Conservation (phyloP, 768 basidiomycete genomes). For the Psilocybe sp. region DNA sequence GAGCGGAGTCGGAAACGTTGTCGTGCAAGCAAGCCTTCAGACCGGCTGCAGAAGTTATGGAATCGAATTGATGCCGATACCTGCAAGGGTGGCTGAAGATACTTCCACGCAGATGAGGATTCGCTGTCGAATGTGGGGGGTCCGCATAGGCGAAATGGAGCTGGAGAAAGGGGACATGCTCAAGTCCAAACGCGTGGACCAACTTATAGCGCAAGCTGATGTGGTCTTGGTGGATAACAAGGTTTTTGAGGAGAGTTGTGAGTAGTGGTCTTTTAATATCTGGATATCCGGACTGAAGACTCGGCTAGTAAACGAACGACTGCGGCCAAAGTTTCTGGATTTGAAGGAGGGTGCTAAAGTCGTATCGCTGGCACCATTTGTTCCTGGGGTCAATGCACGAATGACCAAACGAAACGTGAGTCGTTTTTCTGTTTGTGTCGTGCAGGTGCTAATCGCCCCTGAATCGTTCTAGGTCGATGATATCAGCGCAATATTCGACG, state of each 20-base stretch:
- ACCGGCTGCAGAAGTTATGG: constrained; percentile 78
- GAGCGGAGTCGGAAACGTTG: constrained; percentile 83
- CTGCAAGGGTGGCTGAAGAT: constrained; percentile 74
- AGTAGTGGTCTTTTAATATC: constrained; percentile 28
- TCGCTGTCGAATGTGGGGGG: constrained; percentile 90
- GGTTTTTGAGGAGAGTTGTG: constrained; percentile 72
- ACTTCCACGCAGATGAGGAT: constrained; percentile 74
- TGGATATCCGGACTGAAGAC: constrained; percentile 3
- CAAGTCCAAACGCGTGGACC: constrained; percentile 57
- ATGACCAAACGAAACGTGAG: constrained; percentile 83
- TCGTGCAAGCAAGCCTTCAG: constrained; percentile 78
- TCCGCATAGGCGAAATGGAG: constrained; percentile 71
- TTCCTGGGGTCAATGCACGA: constrained; percentile 66
- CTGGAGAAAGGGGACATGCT: constrained; percentile 88
- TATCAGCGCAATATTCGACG: constrained; percentile 80
- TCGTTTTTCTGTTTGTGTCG: constrained; percentile 6
- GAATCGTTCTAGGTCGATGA: constrained; percentile 55
- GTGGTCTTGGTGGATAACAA: constrained; percentile 91
- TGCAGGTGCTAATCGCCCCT: constrained; percentile 2
- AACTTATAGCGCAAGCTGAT: constrained; percentile 77
- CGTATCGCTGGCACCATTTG: constrained; percentile 84
- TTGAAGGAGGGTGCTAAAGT: constrained; percentile 91
- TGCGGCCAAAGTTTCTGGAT: constrained; percentile 89
- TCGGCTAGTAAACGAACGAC: constrained; percentile 74
- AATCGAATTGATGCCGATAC: constrained; percentile 72